Evolutionary conservation across 2,329 filamentous ascomycete genomes (phyloP), one percentile per base, ranked within the genome.

Genomic region (Diaporthe humulicola): DNA sequence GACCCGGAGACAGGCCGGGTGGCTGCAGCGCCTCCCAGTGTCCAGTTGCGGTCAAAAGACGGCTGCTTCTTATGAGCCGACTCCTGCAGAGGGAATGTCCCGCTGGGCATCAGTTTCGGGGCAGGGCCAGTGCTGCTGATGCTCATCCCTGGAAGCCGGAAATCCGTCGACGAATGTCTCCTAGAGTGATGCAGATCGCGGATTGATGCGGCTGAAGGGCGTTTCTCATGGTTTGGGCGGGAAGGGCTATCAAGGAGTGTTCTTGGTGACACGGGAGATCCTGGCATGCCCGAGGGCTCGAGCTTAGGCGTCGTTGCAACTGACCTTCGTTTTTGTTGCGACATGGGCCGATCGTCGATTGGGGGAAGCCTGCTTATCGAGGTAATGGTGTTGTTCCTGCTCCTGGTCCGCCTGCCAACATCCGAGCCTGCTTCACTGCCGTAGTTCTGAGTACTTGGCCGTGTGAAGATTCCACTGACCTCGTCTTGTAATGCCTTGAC

Each of bases 401-500:
- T 92, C 78, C 90, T 87, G 70, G 84, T 81, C 64, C 86, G 84
- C 75, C 85, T 85, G 38, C 83, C 82, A 71, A 88, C 88, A 73
- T 92, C 91, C 2, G 89, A 89, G 30, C 88, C 90, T 56, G 86
- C 85, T 54, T 93, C 91, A 80, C 89, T 91, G 61, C 87, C 90
- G 80, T 90, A 90, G 2, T 86, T 88, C 73, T 87, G 86, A 0
- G 90, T 92, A 61, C 87, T 90, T 70, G 90, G 86, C 74, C 88
- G 86, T 36, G 83, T 77, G 22, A 81, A 74, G 10, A 83, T 84
- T 58, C 89, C 89, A 77, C 90, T 93, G 56, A 97, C 92, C 83
- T 98, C 95, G 80, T 98, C 94, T 82, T 98, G 96, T 77, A 98
- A 89, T 4, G 91, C 88, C 84, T 98, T 98, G 83, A 98, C 96